Conservation (phyloP, 176 grass and related monocot genomes). For the Juncus inflexus region DNA sequence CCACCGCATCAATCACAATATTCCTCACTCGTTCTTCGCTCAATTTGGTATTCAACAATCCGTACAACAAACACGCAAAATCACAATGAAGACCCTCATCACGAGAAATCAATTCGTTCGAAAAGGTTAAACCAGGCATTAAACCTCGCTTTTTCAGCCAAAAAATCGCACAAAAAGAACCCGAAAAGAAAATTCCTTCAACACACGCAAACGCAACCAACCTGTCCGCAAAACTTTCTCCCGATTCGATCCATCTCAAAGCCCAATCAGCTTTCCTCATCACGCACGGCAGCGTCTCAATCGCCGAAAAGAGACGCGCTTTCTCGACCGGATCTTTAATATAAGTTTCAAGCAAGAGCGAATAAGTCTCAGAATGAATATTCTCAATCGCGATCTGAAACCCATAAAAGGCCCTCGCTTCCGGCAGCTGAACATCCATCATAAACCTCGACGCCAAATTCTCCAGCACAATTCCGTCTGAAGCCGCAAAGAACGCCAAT, state of each 20-base stretch:
- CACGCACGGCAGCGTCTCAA: conserved; percentile 64
- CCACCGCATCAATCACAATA: conserved; percentile 63
- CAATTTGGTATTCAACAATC: conserved; percentile 48
- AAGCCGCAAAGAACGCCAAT: conserved; percentile 89
- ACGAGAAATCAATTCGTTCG: conserved; percentile 97
- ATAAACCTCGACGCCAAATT: conserved; percentile 83
- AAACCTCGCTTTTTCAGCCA: conserved; percentile 95
- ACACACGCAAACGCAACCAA: conserved; percentile 81
- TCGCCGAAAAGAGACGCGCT: conserved; percentile 70
- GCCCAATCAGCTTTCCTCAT: conserved; percentile 79
- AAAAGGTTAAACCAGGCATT: conserved; percentile 95
- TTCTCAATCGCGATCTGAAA: conserved; percentile 98
- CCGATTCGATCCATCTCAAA: conserved; percentile 68
- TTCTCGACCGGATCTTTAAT: conserved; percentile 68
- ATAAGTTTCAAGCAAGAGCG: conserved; percentile 75
- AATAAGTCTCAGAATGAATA: conserved; percentile 98
- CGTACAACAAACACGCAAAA: conserved; percentile 88
- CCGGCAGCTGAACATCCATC: conserved; percentile 80
- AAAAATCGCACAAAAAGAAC: conserved; percentile 94
- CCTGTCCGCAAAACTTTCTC: conserved; percentile 69
- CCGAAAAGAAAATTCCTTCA: conserved; percentile 95
- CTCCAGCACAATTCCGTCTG: conserved; percentile 93
- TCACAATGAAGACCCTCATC: conserved; percentile 97
- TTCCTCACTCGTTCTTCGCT: conserved; percentile 45
- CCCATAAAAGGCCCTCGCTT: conserved; percentile 84